Percentiles rank a stretch among this genome's conserved stretches.
Conservation (phyloP, 1,284 basidiomycete genomes). For the Microbotryum intermedium region DNA sequence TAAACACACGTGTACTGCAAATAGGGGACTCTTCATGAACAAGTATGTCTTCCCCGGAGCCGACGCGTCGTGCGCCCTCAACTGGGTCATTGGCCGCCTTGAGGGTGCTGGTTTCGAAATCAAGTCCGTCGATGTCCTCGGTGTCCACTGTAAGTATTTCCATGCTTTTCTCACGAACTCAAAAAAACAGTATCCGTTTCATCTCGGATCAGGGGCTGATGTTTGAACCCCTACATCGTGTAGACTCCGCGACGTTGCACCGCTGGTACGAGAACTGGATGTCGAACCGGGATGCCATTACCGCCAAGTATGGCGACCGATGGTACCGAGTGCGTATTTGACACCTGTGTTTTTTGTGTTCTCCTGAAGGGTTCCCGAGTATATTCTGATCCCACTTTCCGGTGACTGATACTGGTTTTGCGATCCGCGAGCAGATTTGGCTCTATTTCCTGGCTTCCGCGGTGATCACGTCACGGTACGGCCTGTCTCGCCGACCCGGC, state of each 20-base stretch:
- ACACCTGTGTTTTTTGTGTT: slow-evolving; percentile 47
- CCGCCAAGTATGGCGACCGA: slow-evolving; percentile 80
- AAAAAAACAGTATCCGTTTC: neutral
- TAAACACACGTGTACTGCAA: slow-evolving; percentile 3
- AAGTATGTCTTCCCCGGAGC: slow-evolving; percentile 81
- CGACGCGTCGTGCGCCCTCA: slow-evolving; percentile 87
- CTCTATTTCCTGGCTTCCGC: slow-evolving; percentile 35
- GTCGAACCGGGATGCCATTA: slow-evolving; percentile 63
- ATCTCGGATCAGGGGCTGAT: neutral
- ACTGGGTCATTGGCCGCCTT: slow-evolving; percentile 80
- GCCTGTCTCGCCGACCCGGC: no score
- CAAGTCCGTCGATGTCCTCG: slow-evolving; percentile 87
- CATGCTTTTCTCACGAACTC: neutral
- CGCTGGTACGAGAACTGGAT: slow-evolving; percentile 81
- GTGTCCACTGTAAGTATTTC: slow-evolving; percentile 37
- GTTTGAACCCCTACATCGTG: neutral
- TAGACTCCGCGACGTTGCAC: slow-evolving; percentile 79
- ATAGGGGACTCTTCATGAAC: slow-evolving; percentile 68
- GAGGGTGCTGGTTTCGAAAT: slow-evolving; percentile 93
- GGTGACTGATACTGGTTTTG: neutral
- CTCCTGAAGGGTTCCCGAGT: slow-evolving; percentile 42
- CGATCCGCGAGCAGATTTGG: slow-evolving; percentile 30
- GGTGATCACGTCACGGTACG: slow-evolving; percentile 41
- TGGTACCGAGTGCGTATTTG: slow-evolving; percentile 40
- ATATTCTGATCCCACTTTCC: neutral